Conservation (phyloP, 495 filamentous ascomycete species). For the Penicillium herquei region DNA sequence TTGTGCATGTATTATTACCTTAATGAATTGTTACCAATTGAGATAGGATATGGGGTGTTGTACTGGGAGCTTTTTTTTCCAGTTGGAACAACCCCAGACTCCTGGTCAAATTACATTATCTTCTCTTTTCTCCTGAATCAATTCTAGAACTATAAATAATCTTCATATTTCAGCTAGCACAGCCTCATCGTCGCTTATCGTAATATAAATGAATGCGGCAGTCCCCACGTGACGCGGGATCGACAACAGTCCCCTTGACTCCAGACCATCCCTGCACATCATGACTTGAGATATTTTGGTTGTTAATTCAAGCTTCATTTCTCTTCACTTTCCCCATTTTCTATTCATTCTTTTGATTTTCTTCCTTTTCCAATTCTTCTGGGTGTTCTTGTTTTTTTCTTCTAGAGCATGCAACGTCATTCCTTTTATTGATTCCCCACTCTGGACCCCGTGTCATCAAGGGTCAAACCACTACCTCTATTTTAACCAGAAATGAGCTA, state of each 20-base stretch:
- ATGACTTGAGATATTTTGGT: background rate
- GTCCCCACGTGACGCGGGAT: slow-evolving; percentile 3
- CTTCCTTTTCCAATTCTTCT: background rate
- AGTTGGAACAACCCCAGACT: too few relatives aligned
- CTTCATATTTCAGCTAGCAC: too few relatives aligned
- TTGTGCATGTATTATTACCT: slow-evolving; percentile 21
- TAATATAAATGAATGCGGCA: background rate
- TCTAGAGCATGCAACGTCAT: slow-evolving; percentile 23
- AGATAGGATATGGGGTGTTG: background rate
- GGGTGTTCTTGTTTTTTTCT: background rate
- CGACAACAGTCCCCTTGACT: slow-evolving; percentile 1
- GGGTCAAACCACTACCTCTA: slow-evolving; percentile 9
- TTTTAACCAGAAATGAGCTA: slow-evolving; percentile 30
- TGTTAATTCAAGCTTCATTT: background rate
- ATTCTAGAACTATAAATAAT: too few relatives aligned
- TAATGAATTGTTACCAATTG: slow-evolving; percentile 3
- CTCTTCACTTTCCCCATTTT: background rate
- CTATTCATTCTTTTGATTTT: slow-evolving; percentile 8
- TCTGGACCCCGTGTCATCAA: slow-evolving; percentile 7
- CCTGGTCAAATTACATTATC: too few relatives aligned
- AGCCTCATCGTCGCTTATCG: too few relatives aligned
- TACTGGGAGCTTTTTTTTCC: too few relatives aligned
- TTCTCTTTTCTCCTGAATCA: too few relatives aligned
- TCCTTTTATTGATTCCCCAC: slow-evolving; percentile 20
- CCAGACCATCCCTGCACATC: background rate